Base-by-base conservation (phyloP, 345 rosid genomes). In the Citrus reticulata region DNA sequence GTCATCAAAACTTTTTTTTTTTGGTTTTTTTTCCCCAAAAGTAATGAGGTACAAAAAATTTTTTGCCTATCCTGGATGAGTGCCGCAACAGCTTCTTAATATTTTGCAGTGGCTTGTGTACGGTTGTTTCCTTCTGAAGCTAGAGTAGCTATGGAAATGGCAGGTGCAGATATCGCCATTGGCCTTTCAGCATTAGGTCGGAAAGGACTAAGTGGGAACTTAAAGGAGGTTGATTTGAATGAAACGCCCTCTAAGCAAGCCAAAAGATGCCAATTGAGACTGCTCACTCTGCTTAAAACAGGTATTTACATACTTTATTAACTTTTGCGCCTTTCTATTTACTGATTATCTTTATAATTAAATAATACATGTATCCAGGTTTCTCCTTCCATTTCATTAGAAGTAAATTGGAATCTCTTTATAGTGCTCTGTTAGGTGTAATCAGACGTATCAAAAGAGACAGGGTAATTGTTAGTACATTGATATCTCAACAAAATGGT, bases 101-200 rank as follows among this genome's bases (percentile, higher is more conserved):
- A 6, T 55, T 25, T 65, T 70, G 17, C 90, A 89, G 91, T 89
- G 79, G 78, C 73, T 51, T 82, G 82, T 68, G 87, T 90, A 10
- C 42, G 72, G 54, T 75, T 81, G 77, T 60, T 84, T 73, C 91
- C 91, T 14, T 72, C 79, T 2, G 90, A 84, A 81, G 88, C 88
- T 64, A 87, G 66, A 80, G 57, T 81, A 35, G 91, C 91, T 5
- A 87, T 85, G 87, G 86, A 85, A 71, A 77, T 70, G 20, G 88
- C 90, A 10, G 83, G 77, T 77, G 87, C 85, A 2, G 79, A 82
- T 39, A 70, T 75, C 60, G 79, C 84, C 57, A 13, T 42, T 22
- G 75, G 68, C 40, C 67, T 71, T n/a, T 25, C 75, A 25, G 76
- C 62, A 35, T 35, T 35, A 35, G 37, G 7, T 30, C 71, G n/a